A percentile compares a stretch with the other conserved stretches of the same genome.
Evolutionary conservation across 1,284 basidiomycete species (phyloP).

Genomic region (Moesziomyces antarcticus): DNA sequence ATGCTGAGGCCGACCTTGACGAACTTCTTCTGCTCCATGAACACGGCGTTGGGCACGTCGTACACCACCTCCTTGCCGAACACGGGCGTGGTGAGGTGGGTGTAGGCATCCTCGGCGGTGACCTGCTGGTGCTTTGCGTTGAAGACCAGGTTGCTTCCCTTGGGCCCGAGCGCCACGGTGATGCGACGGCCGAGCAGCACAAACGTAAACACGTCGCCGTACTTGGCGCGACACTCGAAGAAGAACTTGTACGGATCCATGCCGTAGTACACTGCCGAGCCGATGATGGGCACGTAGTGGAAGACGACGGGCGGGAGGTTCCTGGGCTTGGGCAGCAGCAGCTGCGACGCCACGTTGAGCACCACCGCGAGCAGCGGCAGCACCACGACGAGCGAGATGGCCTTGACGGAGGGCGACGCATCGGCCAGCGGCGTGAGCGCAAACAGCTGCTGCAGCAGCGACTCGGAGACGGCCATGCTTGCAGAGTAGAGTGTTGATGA

Average conservation of each 20-base stretch:
- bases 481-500: neutral
- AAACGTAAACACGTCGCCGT: slow-evolving; percentile 83
- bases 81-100: slow-evolving; percentile 69
- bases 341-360: slow-evolving; percentile 73
- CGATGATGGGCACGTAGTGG: slow-evolving; percentile 80
- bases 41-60: slow-evolving; percentile 92
- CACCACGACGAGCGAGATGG: slow-evolving; percentile 16
- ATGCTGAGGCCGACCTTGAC: slow-evolving; percentile 83
- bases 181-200: slow-evolving; percentile 83
- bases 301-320: slow-evolving; percentile 79
- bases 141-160: slow-evolving; percentile 93
- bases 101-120: slow-evolving; percentile 96
- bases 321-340: slow-evolving; percentile 52
- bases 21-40: slow-evolving; percentile 99
- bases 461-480: slow-evolving; percentile 12
- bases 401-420: slow-evolving; percentile 17
- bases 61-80: slow-evolving; percentile 99
- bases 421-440: slow-evolving; percentile 30
- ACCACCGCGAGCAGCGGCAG: slow-evolving; percentile 68
- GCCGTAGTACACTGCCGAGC: slow-evolving; percentile 79
- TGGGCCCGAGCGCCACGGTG: slow-evolving; percentile 89
- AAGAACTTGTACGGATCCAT: slow-evolving; percentile 83
- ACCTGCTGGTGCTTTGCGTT: slow-evolving; percentile 92
- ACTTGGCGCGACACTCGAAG: slow-evolving; percentile 80
- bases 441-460: slow-evolving; percentile 38